Base-by-base conservation (phyloP, 768 basidiomycete species). In the Russula earlei region DNA sequence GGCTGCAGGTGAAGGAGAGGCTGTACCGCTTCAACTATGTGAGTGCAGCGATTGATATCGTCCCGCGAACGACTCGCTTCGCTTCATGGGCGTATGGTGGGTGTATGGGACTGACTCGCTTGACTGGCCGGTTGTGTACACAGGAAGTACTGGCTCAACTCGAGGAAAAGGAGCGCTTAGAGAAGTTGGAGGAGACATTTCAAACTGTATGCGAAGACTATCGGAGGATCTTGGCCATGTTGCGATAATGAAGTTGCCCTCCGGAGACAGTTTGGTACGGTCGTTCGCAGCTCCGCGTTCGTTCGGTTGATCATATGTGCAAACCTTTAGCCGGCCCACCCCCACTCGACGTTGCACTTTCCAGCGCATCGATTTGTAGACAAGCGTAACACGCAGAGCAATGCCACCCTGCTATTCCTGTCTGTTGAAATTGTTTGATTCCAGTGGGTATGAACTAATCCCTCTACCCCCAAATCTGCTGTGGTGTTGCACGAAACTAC, bases 11-110 rank as follows among this genome's bases (percentile, higher is more conserved):
- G 66, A 99, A 99, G 71, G 92, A 96, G 68, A 80, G 96, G 36
- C 70, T 99, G 42, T 97, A 89, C 66, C 79, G 92, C 20, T 97
- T 97, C 72, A 99, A 98, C 71, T 96, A 85, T 68, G 92, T 93
- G 64, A 65, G 87, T 77, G 10, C n/a, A 2, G 19, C 12, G 24
- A 27, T 46, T 11, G n/a, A 11, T 29, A 11, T 50, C 19, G 9
- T 19, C 27, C 45, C 5, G 17, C n/a, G 36, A 17, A 31, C 33
- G 27, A 43, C 29, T 49, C 31, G 6, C n/a, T 33, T 31, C 31
- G 11, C 2, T 33, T 54, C 40, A 20, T 4, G 33, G 14, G 29
- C n/a, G n/a, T n/a, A n/a, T n/a, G n/a, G n/a, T n/a, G n/a, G n/a
- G n/a, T n/a, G n/a, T n/a, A n/a, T n/a, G n/a, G n/a, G n/a, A n/a